Evolutionary conservation across 1,284 basidiomycete species (phyloP).

Genomic region (Apiotrichum veenhuisii): DNA sequence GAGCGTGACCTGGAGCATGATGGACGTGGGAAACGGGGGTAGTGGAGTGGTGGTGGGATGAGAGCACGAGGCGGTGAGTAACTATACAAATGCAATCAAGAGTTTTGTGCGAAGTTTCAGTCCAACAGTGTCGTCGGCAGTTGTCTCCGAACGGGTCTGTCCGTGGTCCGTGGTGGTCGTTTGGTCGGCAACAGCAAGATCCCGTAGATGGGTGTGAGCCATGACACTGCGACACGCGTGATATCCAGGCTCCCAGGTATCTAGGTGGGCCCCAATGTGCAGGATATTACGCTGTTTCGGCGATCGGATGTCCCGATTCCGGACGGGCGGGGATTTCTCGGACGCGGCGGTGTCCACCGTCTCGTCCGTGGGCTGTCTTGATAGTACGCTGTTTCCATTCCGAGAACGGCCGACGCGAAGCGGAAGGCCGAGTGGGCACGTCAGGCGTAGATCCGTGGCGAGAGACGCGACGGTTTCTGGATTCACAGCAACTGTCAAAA

Average conservation of each 20-base stretch:
- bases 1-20: slow-evolving; percentile 3
- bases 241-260: background rate
- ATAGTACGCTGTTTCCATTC: background rate
- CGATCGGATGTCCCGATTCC: background rate
- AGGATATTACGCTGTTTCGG: background rate
- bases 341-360: background rate
- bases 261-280: background rate
- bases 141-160: no score
- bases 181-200: no score
- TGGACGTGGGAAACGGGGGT: background rate
- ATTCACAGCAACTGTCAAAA: no score
- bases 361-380: background rate
- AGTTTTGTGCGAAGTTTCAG: no score
- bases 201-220: no score
- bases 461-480: no score
- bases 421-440: no score
- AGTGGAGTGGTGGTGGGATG: background rate
- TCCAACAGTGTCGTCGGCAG: no score
- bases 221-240: no score
- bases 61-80: background rate
- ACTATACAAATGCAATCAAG: background rate
- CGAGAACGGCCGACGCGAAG: background rate
- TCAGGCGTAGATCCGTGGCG: no score
- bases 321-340: background rate
- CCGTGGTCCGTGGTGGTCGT: no score